Evolutionary conservation across 257 asterid species (phyloP).

Genomic region (Solanum pimpinellifolium): DNA sequence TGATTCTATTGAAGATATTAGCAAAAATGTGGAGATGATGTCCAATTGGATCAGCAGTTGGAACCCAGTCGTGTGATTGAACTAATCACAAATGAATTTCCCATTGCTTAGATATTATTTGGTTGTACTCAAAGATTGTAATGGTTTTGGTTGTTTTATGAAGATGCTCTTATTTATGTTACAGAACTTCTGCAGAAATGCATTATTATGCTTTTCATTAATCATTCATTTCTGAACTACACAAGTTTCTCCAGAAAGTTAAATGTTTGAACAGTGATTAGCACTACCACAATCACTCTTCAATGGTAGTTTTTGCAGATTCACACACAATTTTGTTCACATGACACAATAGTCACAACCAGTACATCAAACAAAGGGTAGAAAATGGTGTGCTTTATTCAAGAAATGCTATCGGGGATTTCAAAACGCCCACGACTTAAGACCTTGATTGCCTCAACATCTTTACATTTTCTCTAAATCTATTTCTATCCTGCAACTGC

Average conservation of each 20-base stretch:
- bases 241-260: too few relatives aligned
- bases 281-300: neutral
- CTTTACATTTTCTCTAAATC: neutral
- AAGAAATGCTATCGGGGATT: neutral
- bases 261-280: neutral
- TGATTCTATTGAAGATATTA: conserved; percentile 50
- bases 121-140: neutral
- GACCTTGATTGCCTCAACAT: neutral
- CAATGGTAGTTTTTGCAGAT: neutral
- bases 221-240: neutral
- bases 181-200: neutral
- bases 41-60: conserved; percentile 59
- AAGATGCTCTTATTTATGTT: neutral
- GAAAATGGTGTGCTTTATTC: neutral
- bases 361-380: neutral
- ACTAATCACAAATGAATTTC: neutral
- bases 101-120: neutral
- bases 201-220: neutral
- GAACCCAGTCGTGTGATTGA: conserved; percentile 25
- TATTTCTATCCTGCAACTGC: neutral
- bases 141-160: neutral
- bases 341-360: neutral
- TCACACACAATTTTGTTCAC: neutral
- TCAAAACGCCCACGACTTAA: too few relatives aligned
- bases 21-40: conserved; percentile 33